phyloP scores from a whole-genome alignment of 1,284 basidiomycete species.

The Cutaneotrichosporon daszewskae region DNA sequence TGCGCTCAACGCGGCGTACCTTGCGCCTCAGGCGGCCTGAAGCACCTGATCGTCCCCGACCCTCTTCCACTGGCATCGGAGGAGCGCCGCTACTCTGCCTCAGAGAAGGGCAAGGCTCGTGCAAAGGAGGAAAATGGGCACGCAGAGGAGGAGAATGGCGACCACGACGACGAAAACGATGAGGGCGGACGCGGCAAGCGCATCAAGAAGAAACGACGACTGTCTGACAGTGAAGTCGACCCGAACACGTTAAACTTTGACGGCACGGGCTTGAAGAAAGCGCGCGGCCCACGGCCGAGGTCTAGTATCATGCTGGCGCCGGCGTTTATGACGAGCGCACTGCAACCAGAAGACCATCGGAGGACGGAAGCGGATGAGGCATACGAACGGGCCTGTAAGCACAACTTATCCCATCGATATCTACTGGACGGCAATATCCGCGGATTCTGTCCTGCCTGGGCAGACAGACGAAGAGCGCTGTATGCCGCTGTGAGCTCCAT shows the following conservation, averaged over 20 bases:
- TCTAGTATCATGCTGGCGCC: background rate
- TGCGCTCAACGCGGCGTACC: conserved; percentile 17
- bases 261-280: conserved; percentile 8
- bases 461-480: conserved; percentile 29
- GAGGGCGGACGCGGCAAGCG: conserved; percentile 22
- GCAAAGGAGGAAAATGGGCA: conserved; percentile 9
- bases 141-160: conserved; percentile 5
- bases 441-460: conserved; percentile 37
- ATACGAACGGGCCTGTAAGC: conserved; percentile 19
- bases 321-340: background rate
- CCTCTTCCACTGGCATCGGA: background rate
- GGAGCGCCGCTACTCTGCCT: background rate
- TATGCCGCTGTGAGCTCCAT: conserved; percentile 30
- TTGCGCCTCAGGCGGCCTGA: conserved; percentile 22
- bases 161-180: conserved; percentile 1
- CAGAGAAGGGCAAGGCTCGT: conserved; percentile 22
- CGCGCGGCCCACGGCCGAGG: conserved; percentile 1
- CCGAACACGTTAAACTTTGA: conserved; percentile 20
- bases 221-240: conserved; percentile 25
- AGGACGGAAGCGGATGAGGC: conserved; percentile 19
- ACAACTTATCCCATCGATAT: conserved; percentile 15
- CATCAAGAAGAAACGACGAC: conserved; percentile 30
- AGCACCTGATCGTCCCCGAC: background rate
- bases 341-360: conserved; percentile 9
- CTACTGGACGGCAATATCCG: no score